A percentile compares a stretch with the other conserved stretches of the same genome.
These are phyloP conservation scores for Phytopythium vexans DNA, from an alignment of 352 stramenopile species.

Conservation along the genomic window DNA sequence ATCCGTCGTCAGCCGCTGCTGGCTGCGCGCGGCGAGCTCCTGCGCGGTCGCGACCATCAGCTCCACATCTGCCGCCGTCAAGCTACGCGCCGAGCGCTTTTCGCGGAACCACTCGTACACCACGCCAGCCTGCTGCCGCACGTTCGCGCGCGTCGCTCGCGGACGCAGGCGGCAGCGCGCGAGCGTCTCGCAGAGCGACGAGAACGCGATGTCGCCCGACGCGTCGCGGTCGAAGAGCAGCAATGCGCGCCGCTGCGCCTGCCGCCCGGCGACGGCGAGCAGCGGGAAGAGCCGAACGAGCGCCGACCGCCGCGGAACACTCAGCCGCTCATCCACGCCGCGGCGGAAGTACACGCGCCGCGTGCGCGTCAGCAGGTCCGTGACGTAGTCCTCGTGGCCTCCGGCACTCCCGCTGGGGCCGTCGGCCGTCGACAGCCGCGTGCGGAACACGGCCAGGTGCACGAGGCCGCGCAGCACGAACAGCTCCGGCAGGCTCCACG, in stretches of 20 bases:
- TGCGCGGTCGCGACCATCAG: conserved; percentile 30
- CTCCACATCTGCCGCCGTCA: conserved; percentile 8
- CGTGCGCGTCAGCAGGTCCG: conserved; percentile 19
- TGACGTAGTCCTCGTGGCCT: conserved; percentile 12
- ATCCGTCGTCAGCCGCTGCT: neutral
- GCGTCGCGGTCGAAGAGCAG: conserved; percentile 42
- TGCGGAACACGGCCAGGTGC: conserved; percentile 30
- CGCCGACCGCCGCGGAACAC: conserved; percentile 30
- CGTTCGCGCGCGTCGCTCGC: neutral
- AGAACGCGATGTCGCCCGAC: conserved; percentile 51
- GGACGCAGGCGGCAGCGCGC: conserved; percentile 22
- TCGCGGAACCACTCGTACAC: conserved; percentile 62
- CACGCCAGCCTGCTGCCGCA: conserved; percentile 39
- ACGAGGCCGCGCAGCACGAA: conserved; percentile 55
- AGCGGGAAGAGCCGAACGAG: conserved; percentile 62
- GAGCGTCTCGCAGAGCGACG: conserved; percentile 61
- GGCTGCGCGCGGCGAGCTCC: conserved; percentile 29
- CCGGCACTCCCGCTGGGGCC: conserved; percentile 11
- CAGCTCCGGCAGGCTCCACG: conserved; percentile 55
- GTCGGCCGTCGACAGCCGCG: conserved; percentile 7
- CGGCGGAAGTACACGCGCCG: conserved; percentile 43
- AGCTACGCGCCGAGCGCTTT: conserved; percentile 1
- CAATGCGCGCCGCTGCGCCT: conserved; percentile 36
- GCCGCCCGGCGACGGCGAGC: conserved; percentile 26
- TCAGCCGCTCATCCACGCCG: conserved; percentile 36